phyloP scores from a whole-genome alignment of 805 yeast species.

The Diddensiella caesifluorescens region DNA sequence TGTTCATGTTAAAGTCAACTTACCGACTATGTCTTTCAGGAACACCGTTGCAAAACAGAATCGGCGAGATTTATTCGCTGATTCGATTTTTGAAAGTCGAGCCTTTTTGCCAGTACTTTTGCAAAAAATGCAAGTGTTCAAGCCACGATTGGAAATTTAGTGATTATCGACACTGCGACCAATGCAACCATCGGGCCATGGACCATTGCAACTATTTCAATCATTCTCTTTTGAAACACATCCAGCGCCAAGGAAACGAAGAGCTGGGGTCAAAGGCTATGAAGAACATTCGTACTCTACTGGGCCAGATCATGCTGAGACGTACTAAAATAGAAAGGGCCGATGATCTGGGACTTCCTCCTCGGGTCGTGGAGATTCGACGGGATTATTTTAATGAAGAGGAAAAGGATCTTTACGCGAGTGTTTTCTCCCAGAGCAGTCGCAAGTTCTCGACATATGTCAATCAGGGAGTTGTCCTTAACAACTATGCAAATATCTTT shows the following conservation, averaged over 20 bases:
- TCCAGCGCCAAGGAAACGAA: conserved; percentile 76
- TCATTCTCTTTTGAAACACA: conserved; percentile 91
- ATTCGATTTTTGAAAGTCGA: conserved; percentile 75
- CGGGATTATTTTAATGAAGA: conserved; percentile 87
- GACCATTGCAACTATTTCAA: conserved; percentile 92
- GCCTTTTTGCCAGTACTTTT: conserved; percentile 85
- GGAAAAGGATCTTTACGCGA: conserved; percentile 86
- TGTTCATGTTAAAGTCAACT: conserved; percentile 61
- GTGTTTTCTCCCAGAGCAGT: conserved; percentile 79
- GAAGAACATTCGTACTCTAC: conserved; percentile 63
- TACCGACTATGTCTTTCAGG: conserved; percentile 93
- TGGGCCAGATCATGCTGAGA: conserved; percentile 81
- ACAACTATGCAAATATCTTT: conserved; percentile 95
- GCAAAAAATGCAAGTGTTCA: conserved; percentile 87
- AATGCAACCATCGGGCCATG: conserved; percentile 91
- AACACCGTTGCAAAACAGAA: conserved; percentile 92
- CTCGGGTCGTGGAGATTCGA: conserved; percentile 85
- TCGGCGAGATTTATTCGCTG: conserved; percentile 93
- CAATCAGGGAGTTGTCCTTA: conserved; percentile 92
- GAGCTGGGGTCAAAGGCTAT: conserved; percentile 77
- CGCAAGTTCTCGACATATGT: conserved; percentile 89
- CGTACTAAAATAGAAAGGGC: conserved; percentile 96
- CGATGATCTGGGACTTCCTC: conserved; percentile 96
- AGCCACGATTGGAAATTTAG: conserved; percentile 81
- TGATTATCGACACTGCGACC: conserved; percentile 77